phyloP scores from a whole-genome alignment of 257 asterid genomes.

The Solanum sitiens region DNA sequence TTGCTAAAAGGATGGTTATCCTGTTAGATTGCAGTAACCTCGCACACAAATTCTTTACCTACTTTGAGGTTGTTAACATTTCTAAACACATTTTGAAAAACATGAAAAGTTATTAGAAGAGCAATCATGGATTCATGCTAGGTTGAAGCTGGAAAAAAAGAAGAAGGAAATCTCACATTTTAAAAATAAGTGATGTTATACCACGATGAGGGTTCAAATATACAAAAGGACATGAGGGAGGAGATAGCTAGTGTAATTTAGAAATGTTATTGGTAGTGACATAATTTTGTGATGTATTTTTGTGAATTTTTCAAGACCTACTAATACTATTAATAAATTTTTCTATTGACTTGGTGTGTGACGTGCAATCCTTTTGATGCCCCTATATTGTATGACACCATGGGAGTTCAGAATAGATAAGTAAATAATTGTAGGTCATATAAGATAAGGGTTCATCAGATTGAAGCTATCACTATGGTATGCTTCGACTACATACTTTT shows the following conservation, averaged over 20 bases:
- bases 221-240: neutral
- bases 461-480: neutral
- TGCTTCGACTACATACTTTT: neutral
- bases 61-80: neutral
- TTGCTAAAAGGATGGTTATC: neutral
- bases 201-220: neutral
- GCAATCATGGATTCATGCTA: neutral
- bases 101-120: too few relatives aligned
- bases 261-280: neutral
- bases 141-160: neutral
- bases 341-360: neutral
- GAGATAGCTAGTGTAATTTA: neutral
- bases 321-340: too few relatives aligned
- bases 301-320: neutral
- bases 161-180: neutral
- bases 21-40: neutral
- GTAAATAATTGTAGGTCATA: neutral
- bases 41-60: neutral
- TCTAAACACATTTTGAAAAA: neutral
- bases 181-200: neutral
- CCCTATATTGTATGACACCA: neutral
- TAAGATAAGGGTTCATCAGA: neutral
- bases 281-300: neutral
- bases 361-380: neutral
- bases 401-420: neutral